Percentiles rank a stretch among this genome's conserved stretches.
These are phyloP conservation scores for Melastoma candidum DNA, from an alignment of 441 rosid genomes.

Conservation along the genomic window DNA sequence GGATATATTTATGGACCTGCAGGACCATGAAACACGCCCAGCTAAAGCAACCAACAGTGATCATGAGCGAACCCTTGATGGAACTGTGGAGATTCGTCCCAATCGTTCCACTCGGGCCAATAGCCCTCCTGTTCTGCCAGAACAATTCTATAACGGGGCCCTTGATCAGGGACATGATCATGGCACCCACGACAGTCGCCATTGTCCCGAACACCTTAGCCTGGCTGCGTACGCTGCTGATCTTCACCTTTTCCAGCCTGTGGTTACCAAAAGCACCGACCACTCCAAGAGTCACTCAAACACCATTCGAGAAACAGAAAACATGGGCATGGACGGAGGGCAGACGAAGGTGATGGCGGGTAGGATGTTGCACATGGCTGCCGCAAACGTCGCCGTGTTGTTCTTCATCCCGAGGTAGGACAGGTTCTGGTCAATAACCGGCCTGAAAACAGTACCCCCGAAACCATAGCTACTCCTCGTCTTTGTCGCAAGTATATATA, in stretches of 20 bases:
- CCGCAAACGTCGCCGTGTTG: slow-evolving; percentile 10
- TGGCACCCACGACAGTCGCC: neutral
- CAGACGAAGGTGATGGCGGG: slow-evolving; percentile 7
- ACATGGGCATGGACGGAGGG: too few species aligned
- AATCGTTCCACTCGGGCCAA: neutral
- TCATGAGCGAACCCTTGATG: slow-evolving; percentile 2
- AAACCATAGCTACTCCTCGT: too few species aligned
- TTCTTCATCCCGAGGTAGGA: slow-evolving; percentile 12
- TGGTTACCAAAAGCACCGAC: neutral
- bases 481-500: too few species aligned
- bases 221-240: slow-evolving; percentile 1
- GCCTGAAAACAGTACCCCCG: too few species aligned
- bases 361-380: slow-evolving; percentile 10
- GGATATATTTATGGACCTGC: neutral
- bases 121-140: neutral
- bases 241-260: slow-evolving; percentile 8
- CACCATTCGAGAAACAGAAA: too few species aligned
- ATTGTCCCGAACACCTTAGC: slow-evolving; percentile 1
- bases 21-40: slow-evolving; percentile 10
- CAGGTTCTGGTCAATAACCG: neutral
- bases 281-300: too few species aligned
- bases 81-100: neutral
- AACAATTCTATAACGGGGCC: neutral
- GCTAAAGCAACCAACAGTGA: slow-evolving; percentile 4
- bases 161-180: slow-evolving; percentile 8